A percentile compares a stretch with the other conserved stretches of the same genome.
Evolutionary conservation across 352 stramenopile species (phyloP).

Genomic region (Globisporangium middletonii): DNA sequence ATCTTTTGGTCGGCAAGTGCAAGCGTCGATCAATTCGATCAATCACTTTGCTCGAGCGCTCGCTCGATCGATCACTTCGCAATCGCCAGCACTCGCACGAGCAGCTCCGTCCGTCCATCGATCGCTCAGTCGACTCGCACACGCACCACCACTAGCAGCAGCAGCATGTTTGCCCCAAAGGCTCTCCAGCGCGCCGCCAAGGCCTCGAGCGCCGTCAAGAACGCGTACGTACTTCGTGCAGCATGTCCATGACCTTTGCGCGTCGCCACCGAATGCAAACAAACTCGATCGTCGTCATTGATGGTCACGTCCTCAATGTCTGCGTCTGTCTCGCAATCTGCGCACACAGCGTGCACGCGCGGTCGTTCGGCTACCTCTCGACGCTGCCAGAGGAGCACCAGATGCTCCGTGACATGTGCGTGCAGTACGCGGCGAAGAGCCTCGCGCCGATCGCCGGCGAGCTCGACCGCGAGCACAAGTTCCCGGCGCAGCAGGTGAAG

Average conservation of each 20-base stretch:
- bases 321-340: neutral
- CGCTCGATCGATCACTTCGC: neutral
- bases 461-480: slow-evolving; percentile 88
- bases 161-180: slow-evolving; percentile 9
- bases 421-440: slow-evolving; percentile 94
- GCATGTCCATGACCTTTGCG: neutral
- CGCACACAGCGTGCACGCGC: slow-evolving; percentile 18
- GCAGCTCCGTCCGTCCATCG: neutral
- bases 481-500: slow-evolving; percentile 76
- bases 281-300: neutral
- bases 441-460: slow-evolving; percentile 86
- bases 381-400: slow-evolving; percentile 91
- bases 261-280: neutral
- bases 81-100: neutral
- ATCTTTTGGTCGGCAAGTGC: neutral
- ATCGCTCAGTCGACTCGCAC: neutral
- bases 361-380: slow-evolving; percentile 54
- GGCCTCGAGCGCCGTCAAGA: slow-evolving; percentile 9
- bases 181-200: slow-evolving; percentile 11
- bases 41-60: neutral
- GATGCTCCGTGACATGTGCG: slow-evolving; percentile 97
- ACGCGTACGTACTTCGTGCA: slow-evolving; percentile 4
- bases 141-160: neutral
- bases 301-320: neutral
- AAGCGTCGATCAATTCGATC: neutral